Evolutionary conservation across 1,284 basidiomycete species (phyloP), one percentile per base, ranked within the genome.

Genomic region (Paramarasmius palmivorus): DNA sequence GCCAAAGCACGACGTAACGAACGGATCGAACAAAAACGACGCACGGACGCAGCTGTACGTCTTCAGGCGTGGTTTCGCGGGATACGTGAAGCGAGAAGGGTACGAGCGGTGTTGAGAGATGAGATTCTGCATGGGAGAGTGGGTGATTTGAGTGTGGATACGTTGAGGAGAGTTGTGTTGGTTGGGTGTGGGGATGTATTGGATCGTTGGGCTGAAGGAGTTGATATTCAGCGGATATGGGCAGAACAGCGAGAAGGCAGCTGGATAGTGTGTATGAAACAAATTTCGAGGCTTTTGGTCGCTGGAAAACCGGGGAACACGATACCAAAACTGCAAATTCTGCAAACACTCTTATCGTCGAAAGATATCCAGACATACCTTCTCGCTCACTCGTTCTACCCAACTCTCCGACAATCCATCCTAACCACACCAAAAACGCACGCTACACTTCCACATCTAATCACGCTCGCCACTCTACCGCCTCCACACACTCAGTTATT

Each of bases 1-100:
- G 90, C 87, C 6, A 80, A 79, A 60, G 71, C 73, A 7, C 74
- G 79, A 50, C 77, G 88, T 36, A 70, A 74, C 48, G 81, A 84
- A 60, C 77, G 91, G 19, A 74, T 80, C 42, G 75, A 79, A 46
- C 70, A 74, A 19, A 81, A 84, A 51, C 74, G 72, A 52, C 74
- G 74, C 52, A 76, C 81, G 40, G 82, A 87, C 23, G 79, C 74
- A 34, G 87, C 87, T 0, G 63, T 75, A 2, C 70, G 67, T 40
- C 76, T 93, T 36, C 90, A 92, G 64, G 76, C 79, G n/a, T 85
- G 81, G 79, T 91, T 82, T 82, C 68, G 86, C 15, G 83, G 83
- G 1, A 60, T 73, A 4, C 57, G 59, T 20, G 74, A 79, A 46
- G 73, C 73, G 2, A 68, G 66, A 46, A 58, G 53, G 7, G 71